Evolutionary conservation across 2,329 filamentous ascomycete genomes (phyloP).

Genomic region (Penicillium capsulatum): DNA sequence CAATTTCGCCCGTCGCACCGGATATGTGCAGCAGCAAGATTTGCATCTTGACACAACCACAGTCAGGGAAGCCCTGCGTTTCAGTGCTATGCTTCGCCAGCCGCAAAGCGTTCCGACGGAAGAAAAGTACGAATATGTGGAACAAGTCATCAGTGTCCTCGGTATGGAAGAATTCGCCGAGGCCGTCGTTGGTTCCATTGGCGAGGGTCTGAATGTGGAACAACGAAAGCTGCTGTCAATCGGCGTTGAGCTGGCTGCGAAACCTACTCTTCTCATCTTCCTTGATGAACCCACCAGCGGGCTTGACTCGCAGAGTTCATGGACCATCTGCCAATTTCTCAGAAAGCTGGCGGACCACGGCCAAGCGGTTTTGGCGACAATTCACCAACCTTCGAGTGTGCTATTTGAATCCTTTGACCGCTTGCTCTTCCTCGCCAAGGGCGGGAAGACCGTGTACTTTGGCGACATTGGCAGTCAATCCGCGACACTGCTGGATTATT

Average conservation of each 20-base stretch:
- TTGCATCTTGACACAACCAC: slow-evolving; percentile 78
- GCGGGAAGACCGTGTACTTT: slow-evolving; percentile 65
- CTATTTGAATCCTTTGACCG: slow-evolving; percentile 77
- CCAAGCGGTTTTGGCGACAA: slow-evolving; percentile 85
- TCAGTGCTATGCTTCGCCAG: slow-evolving; percentile 79
- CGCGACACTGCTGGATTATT: slow-evolving; percentile 56
- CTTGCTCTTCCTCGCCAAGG: slow-evolving; percentile 58
- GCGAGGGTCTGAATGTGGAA: slow-evolving; percentile 64
- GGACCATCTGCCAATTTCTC: slow-evolving; percentile 78
- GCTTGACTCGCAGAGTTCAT: slow-evolving; percentile 84
- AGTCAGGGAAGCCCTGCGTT: slow-evolving; percentile 79
- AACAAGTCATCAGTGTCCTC: slow-evolving; percentile 79
- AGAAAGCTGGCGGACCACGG: slow-evolving; percentile 82
- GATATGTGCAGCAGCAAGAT: slow-evolving; percentile 77
- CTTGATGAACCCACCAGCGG: slow-evolving; percentile 86
- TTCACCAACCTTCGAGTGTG: slow-evolving; percentile 88
- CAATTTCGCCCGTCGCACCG: slow-evolving; percentile 34
- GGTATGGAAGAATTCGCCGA: slow-evolving; percentile 87
- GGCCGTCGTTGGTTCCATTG: slow-evolving; percentile 80
- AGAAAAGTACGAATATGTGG: slow-evolving; percentile 80
- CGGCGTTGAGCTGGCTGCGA: slow-evolving; percentile 86
- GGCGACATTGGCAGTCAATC: slow-evolving; percentile 60
- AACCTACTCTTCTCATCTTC: slow-evolving; percentile 79
- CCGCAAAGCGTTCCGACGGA: slow-evolving; percentile 63
- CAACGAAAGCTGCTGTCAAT: slow-evolving; percentile 75